These are phyloP conservation scores for Zygotorulaspora florentina DNA, from an alignment of 805 yeast species.

Conservation along the genomic window DNA sequence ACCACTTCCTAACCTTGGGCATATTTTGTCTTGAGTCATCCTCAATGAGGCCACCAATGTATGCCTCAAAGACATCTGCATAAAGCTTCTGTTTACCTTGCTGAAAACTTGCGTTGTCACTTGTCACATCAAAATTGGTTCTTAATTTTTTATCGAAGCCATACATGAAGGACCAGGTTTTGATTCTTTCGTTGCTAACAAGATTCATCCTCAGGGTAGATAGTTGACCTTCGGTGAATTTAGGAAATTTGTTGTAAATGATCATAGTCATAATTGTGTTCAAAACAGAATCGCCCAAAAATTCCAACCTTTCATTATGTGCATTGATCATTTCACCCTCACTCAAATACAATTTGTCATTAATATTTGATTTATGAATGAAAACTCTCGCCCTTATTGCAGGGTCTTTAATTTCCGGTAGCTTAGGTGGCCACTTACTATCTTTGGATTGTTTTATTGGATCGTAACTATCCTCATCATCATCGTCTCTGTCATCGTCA, in stretches of 20 bases:
- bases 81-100: conserved; percentile 62
- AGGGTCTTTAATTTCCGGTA: conserved; percentile 63
- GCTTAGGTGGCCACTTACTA: conserved; percentile 53
- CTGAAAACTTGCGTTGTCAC: conserved; percentile 31
- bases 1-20: conserved; percentile 52
- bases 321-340: conserved; percentile 53
- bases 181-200: conserved; percentile 68
- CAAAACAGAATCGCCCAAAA: conserved; percentile 82
- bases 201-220: conserved; percentile 65
- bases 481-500: conserved; percentile 30
- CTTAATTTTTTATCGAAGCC: conserved; percentile 57
- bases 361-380: conserved; percentile 70
- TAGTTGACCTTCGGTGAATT: conserved; percentile 74
- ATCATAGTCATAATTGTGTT: conserved; percentile 68
- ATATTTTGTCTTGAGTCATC: conserved; percentile 43
- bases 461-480: conserved; percentile 24
- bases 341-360: conserved; percentile 52
- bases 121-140: conserved; percentile 41
- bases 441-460: conserved; percentile 9
- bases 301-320: conserved; percentile 86
- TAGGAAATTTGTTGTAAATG: conserved; percentile 61
- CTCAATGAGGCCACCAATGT: conserved; percentile 80
- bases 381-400: conserved; percentile 66
- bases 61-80: conserved; percentile 94
- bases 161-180: conserved; percentile 66